Base-by-base conservation (phyloP, 306 rosid genomes). In the Acacia melanoxylon region DNA sequence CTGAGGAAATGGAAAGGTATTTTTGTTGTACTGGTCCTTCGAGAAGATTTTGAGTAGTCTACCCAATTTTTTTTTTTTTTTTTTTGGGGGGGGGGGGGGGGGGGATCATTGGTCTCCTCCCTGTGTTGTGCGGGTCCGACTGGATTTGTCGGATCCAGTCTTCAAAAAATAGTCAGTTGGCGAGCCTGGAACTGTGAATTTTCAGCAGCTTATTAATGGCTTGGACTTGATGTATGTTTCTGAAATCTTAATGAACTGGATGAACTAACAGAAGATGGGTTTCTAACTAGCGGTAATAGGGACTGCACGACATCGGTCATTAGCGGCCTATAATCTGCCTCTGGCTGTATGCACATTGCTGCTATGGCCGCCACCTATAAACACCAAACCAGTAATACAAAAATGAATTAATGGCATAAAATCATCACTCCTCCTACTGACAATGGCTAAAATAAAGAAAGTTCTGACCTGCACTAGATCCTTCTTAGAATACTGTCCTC, bases 271-370 rank as follows among this genome's bases (percentile, higher is more conserved):
- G 82, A 80, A 37, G 89, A 81, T 15, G 81, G 85, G 86, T 79
- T 92, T 80, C 85, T 90, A 71, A 90, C 93, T 33, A 96, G 87
- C 17, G 98, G 97, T 81, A 92, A 72, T 41, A 96, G 86, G 42
- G 99, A 96, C 76, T 93, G 99, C 40, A 94, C 97, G 25, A 96
- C 98, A 69, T 96, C 99, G 6, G 94, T 90, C 97, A 94, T 94
- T 33, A 96, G 82, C 10, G 99, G 99, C 74, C 99, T 86, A 84
- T 94, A 96, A 65, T 90, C 98, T 75, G 98, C 97, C 91, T 96
- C 98, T 75, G 98, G 94, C 86, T 94, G 99, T 85, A 94, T 93
- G 80, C 99, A 96, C 98, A 94, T 89, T 59, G 99, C 99, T 80
- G 99, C 99, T 72, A 96, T 91, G 37, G 99, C 98, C 13, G 98